Evolutionary conservation across 1,284 basidiomycete species (phyloP).

Genomic region (Exobasidium cylindrosporum): DNA sequence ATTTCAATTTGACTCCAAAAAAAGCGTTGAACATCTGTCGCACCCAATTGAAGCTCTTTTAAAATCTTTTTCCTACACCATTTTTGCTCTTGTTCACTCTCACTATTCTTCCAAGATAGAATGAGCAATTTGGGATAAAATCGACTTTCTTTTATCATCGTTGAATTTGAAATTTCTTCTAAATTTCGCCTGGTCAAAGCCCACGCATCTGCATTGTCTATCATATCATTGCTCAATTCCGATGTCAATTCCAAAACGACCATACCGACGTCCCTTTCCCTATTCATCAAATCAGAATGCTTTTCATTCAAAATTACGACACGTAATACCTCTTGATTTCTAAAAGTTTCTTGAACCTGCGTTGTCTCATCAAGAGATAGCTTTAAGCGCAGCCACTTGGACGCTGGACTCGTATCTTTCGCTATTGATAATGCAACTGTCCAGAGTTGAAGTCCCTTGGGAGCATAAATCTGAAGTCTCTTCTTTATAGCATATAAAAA

Average conservation of each 20-base stretch:
- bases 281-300: neutral
- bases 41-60: neutral
- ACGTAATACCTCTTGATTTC: neutral
- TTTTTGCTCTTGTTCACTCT: neutral
- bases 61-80: neutral
- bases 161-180: neutral
- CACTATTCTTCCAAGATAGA: neutral
- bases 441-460: constrained; percentile 21
- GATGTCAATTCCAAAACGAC: constrained; percentile 30
- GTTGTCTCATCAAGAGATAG: constrained; percentile 7
- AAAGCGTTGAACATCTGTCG: neutral
- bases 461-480: constrained; percentile 24
- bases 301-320: constrained; percentile 9
- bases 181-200: neutral
- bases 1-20: constrained; percentile 4
- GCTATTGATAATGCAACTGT: constrained; percentile 21
- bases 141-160: neutral
- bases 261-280: constrained; percentile 19
- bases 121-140: neutral
- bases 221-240: neutral
- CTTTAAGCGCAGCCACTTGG: constrained; percentile 33
- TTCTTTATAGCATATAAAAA: constrained; percentile 23
- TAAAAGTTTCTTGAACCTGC: neutral
- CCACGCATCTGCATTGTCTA: neutral
- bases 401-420: constrained; percentile 23